Evolutionary conservation across 2,329 filamentous ascomycete species (phyloP).

Genomic region (Cadophora gregata): DNA sequence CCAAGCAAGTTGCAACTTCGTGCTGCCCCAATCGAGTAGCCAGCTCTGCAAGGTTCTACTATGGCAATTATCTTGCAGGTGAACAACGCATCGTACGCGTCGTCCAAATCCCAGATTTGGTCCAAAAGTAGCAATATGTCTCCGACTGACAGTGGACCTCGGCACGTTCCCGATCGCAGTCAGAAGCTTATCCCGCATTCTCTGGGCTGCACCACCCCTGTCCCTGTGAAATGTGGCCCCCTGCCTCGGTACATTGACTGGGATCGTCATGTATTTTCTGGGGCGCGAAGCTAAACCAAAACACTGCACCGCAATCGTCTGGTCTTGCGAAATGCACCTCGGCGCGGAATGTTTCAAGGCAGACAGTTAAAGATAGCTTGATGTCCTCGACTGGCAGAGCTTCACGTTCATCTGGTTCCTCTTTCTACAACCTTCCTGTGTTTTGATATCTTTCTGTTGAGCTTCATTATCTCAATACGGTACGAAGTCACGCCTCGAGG

Average conservation of each 20-base stretch:
- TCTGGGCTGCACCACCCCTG: neutral
- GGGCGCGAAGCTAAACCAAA: neutral
- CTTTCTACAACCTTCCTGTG: neutral
- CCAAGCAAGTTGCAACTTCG: neutral
- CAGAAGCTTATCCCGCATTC: conserved; percentile 1
- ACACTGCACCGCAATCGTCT: neutral
- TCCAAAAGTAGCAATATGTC: neutral
- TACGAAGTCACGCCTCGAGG: too few species aligned
- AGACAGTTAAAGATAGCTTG: neutral
- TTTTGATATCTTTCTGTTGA: neutral
- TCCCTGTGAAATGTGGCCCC: neutral
- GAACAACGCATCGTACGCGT: neutral
- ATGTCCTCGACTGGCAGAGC: too few species aligned
- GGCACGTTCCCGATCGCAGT: neutral
- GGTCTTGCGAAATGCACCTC: conserved; percentile 10
- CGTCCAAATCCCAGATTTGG: neutral
- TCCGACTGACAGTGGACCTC: neutral
- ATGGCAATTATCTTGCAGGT: neutral
- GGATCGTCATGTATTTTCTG: conserved; percentile 8
- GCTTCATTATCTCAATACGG: neutral
- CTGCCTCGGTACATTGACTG: conserved; percentile 10
- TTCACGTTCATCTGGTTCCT: neutral
- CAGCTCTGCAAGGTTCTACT: neutral
- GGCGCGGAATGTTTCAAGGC: conserved; percentile 8
- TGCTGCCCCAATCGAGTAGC: neutral